Base-by-base conservation (phyloP, 2,329 filamentous ascomycete species). In the Calonectria fujianensis region DNA sequence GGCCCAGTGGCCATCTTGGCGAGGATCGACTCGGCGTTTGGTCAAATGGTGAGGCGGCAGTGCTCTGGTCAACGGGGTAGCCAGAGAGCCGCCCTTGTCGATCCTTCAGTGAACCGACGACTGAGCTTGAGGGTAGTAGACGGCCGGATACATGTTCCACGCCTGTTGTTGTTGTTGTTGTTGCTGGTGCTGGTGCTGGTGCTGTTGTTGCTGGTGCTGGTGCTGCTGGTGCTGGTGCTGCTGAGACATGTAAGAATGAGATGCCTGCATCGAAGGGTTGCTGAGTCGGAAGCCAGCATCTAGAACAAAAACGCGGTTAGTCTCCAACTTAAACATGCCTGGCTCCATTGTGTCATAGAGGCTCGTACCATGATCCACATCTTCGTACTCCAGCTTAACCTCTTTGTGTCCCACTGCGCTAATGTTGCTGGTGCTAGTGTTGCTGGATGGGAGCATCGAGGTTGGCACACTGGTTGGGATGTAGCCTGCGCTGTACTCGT, bases 391-490 rank as follows among this genome's bases (percentile, higher is more conserved):
- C 74, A 85, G 82, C 82, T 87, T 87, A 68, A 85, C 81, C 20
- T 85, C 82, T 77, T 84, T 84, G 76, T 85, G 84, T 67, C 83
- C 77, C 65, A 81, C 82, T 80, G 75, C 76, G 70, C 76, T 78
- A 54, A 81, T 78, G 75, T 81, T 79, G 37, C 83, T 80, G 50
- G 82, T 77, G 75, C 81, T 81, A 52, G 78, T 78, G 75, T 81
- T 80, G 76, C 75, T 78, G 20, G 81, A 77, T 9, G 82, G 85
- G 59, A 89, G 82, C 81, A 90, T 86, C 52, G 85, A 83, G 27
- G 86, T 80, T 20, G 88, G 88, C 27, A 88, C 85, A 76, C 88
- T 89, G 31, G 88, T 88, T 11, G 88, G 87, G 74, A 89, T 88
- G 80, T 89, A 90, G 75, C 78, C 83, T 35, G 80, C 76, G 69